A percentile compares a stretch with the other conserved stretches of the same genome.
phyloP scores from a whole-genome alignment of 805 yeast genomes.

The Saccharomyces cerevisiae region DNA sequence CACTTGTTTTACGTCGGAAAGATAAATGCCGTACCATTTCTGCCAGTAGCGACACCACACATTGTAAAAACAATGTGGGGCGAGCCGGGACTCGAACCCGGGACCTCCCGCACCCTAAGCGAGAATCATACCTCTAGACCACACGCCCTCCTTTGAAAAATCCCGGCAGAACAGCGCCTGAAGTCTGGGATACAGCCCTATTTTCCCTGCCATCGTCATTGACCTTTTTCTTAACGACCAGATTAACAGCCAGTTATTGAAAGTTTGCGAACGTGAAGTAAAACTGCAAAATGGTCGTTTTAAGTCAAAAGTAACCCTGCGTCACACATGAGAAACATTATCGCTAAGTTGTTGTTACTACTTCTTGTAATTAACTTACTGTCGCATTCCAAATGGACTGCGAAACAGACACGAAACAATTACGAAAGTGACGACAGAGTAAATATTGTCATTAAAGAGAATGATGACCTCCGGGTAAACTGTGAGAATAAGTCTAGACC shows the following conservation, averaged over 20 bases:
- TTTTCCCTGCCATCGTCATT: too few relatives aligned
- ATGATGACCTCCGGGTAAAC: too few relatives aligned
- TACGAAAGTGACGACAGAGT: neutral
- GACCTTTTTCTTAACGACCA: neutral
- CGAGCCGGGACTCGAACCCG: constrained; percentile 34
- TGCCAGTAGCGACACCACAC: too few relatives aligned
- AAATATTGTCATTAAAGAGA: neutral
- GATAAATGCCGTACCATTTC: too few relatives aligned
- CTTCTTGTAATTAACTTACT: neutral
- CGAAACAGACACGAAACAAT: neutral
- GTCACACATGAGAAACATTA: neutral
- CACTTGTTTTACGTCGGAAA: too few relatives aligned
- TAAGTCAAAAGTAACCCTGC: neutral
- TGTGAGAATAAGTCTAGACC: neutral
- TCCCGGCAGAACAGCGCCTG: neutral
- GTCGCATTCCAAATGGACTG: neutral
- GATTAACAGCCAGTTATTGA: too few relatives aligned
- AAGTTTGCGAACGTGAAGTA: too few relatives aligned
- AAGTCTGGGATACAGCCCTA: neutral
- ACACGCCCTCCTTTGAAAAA: constrained; percentile 23
- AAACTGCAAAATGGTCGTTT: neutral
- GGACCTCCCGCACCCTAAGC: constrained; percentile 35
- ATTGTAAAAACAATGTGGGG: constrained; percentile 14
- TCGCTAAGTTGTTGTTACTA: neutral
- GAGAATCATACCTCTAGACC: constrained; percentile 34